phyloP scores from a whole-genome alignment of 192 early-diverging fungal genomes.

The Backusella morwellensis region DNA sequence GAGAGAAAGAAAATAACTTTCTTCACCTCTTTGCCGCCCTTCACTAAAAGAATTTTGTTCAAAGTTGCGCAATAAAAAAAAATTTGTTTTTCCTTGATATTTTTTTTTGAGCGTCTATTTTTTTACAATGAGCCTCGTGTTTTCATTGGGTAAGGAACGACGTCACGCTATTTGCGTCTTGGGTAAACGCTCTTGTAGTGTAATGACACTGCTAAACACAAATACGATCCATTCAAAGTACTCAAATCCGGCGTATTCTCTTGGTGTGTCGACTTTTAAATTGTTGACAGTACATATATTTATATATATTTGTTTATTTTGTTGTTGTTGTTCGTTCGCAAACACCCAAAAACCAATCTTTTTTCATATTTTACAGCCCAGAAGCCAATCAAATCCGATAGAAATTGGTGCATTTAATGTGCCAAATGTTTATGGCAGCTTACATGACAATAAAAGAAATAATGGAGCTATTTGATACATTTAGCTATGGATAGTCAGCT shows the following conservation, averaged over 20 bases:
- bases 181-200: background rate
- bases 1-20: constrained; percentile 1
- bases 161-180: background rate
- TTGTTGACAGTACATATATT: background rate
- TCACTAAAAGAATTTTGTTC: constrained; percentile 8
- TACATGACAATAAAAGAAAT: too few relatives aligned
- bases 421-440: too few relatives aligned
- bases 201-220: background rate
- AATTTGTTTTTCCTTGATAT: background rate
- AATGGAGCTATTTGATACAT: too few relatives aligned
- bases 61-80: constrained; percentile 5
- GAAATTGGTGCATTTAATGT: background rate
- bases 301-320: background rate
- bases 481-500: too few relatives aligned
- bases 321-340: background rate
- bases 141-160: background rate
- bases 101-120: background rate
- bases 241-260: background rate
- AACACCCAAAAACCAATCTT: background rate
- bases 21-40: constrained; percentile 3
- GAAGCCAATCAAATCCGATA: background rate
- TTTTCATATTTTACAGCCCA: background rate
- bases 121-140: background rate
- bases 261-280: background rate
- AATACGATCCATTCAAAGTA: background rate